Base-by-base conservation (phyloP, 306 rosid genomes). In the Medicago ruthenica region DNA sequence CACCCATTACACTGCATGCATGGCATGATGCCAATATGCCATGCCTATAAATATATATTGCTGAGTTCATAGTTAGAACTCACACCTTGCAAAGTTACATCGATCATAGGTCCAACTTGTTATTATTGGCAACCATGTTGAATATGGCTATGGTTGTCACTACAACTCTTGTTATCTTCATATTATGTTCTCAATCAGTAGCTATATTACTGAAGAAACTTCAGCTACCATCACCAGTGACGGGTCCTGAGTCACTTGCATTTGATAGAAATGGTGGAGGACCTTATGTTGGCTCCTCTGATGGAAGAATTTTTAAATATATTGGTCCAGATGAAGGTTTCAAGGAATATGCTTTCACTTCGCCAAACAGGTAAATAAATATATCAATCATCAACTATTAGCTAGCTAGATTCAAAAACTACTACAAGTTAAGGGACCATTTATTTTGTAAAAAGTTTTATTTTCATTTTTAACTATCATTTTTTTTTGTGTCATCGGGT, bases 231-330 rank as follows among this genome's bases (percentile, higher is more conserved):
- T 13, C 74, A 53, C 75, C 75, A 9, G 0, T 83, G 18, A 64
- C 62, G 1, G 88, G 87, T 8, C 87, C 87, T 4, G 87, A 80
- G 21, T 50, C 88, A 3, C 10, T 78, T 2, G 86, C 83, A 60
- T 88, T 86, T 53, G 83, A 80, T 70, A 6, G 44, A 0, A 12
- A 31, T 3, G 81, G 80, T n/a, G 72, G 8, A 77, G 89, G 85
- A 31, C 84, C 86, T 34, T 84, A 77, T 69, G 77, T 75, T 1
- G 55, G 85, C 48, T 72, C 41, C 18, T 79, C 86, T 12, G 92
- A 88, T 69, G 84, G 84, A 75, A 75, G 80, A 17, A 75, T 88
- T 34, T 37, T 86, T 0, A 84, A 69, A 76, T 82, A 75, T 31
- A 6, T 1, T 3, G 66, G 44, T 53, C 55, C 73, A n/a, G 20